Evolutionary conservation across 106 monocot species (phyloP).

Genomic region (Narthecium ossifragum): DNA sequence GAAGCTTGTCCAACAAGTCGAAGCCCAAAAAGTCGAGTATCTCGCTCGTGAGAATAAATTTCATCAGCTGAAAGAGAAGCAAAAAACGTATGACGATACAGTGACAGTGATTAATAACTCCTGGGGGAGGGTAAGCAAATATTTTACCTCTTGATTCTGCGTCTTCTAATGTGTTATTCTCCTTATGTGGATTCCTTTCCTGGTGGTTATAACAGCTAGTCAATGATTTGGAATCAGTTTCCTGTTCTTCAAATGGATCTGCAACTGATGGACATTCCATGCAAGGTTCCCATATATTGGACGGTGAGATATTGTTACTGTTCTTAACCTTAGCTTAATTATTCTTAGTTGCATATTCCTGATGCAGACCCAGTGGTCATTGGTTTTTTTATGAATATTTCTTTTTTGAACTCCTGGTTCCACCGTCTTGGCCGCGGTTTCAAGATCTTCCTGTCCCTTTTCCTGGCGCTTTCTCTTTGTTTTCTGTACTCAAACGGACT

Average conservation of each 20-base stretch:
- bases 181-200: not conserved
- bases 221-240: conserved; percentile 43
- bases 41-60: conserved; percentile 63
- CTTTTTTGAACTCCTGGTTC: too few relatives aligned
- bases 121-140: conserved; percentile 54
- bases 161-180: not conserved
- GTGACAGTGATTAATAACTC: conserved; percentile 40
- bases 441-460: too few relatives aligned
- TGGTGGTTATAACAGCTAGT: conserved; percentile 42
- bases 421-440: too few relatives aligned
- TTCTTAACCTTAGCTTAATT: too few relatives aligned
- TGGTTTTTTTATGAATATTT: too few relatives aligned
- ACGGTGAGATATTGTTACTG: conserved; percentile 33
- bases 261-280: conserved; percentile 19
- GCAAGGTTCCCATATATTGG: conserved; percentile 5
- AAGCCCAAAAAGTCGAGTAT: conserved; percentile 79
- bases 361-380: too few relatives aligned
- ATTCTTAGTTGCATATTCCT: too few relatives aligned
- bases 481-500: too few relatives aligned
- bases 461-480: too few relatives aligned
- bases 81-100: conserved; percentile 43
- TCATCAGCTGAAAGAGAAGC: conserved; percentile 55
- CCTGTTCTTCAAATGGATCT: conserved; percentile 23
- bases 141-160: not conserved
- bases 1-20: conserved; percentile 88